Evolutionary conservation across 257 asterid species (phyloP).

Genomic region (Solanum ahanhuiri): DNA sequence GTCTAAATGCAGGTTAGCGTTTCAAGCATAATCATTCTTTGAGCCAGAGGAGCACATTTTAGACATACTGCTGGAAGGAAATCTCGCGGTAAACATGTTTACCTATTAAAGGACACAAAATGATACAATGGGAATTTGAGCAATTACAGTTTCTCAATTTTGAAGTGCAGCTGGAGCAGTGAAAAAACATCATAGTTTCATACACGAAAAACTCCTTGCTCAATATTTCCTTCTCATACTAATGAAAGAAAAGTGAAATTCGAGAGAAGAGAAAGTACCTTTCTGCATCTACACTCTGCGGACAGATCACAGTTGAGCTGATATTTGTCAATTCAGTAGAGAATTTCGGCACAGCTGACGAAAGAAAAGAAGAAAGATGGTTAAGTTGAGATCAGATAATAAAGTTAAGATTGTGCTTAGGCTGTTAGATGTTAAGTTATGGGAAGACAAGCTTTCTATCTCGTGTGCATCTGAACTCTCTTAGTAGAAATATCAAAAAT

Average conservation of each 20-base stretch:
- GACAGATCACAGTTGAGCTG: not conserved
- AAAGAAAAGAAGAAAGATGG: not conserved
- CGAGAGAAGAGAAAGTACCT: not conserved
- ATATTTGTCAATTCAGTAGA: not conserved
- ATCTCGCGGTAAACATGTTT: not conserved
- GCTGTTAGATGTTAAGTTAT: not conserved
- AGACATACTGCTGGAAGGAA: not conserved
- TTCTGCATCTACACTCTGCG: not conserved
- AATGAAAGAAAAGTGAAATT: not conserved
- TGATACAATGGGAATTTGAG: not conserved
- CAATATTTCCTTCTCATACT: not conserved
- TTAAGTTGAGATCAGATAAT: not conserved
- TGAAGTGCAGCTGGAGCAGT: not conserved
- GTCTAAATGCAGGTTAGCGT: not conserved
- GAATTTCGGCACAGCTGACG: not conserved
- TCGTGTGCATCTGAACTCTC: no score
- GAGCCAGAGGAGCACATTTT: not conserved
- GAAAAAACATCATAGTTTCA: no score
- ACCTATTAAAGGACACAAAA: not conserved
- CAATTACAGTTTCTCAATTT: not conserved
- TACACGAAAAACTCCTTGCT: not conserved
- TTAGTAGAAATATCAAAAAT: not conserved
- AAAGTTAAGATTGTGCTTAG: not conserved
- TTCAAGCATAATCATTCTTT: not conserved
- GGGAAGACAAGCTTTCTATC: not conserved